Base-by-base conservation (phyloP, 1,284 basidiomycete genomes). In the Cutaneotrichosporon curvatum region DNA sequence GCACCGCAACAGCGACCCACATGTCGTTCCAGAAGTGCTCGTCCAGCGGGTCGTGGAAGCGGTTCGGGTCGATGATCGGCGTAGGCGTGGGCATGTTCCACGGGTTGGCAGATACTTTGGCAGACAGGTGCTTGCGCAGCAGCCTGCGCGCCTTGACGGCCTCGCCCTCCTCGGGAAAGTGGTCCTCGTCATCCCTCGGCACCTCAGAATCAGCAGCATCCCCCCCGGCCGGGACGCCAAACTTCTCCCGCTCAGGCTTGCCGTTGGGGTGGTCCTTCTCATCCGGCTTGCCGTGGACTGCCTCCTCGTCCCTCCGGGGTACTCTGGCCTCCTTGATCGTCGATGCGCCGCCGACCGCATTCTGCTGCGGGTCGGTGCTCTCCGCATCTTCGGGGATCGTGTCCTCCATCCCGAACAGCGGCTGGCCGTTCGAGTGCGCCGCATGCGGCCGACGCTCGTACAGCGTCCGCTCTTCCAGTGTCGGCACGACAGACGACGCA, bases 1-100 rank as follows among this genome's bases (percentile, higher is more conserved):
- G 82, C 37, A 81, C 79, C 2, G 88, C 87, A 43, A 80, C 80
- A 4, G 87, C 82, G 5, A 87, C 76, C 91, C 92, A 96, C 37
- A 87, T 78, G 53, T 85, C 77, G 62, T 85, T 85, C 86, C 87
- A 95, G 67, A 95, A 95, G 38, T 69, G 73, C 51, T 90, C 86
- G 57, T 77, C 80, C 22, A 95, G 76, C 12, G 91, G 91, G 68
- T 96, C 91, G 52, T 85, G 83, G 59, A 96, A 90, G 15, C 79
- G 80, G 53, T 86, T 71, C 0, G 84, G 80, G 58, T 87, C 82
- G 43, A 92, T 79, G 28, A 77, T 71, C 1, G 88, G 87, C 23
- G 80, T 78, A 1, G 79, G 76, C 0, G 79, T 82, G 0, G 81
- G 81, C 51, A 87, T 70, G 12, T 55, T 62, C 67, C 65, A 71